phyloP scores from a whole-genome alignment of 176 grass and related monocot species.

The Ananas comosus region DNA sequence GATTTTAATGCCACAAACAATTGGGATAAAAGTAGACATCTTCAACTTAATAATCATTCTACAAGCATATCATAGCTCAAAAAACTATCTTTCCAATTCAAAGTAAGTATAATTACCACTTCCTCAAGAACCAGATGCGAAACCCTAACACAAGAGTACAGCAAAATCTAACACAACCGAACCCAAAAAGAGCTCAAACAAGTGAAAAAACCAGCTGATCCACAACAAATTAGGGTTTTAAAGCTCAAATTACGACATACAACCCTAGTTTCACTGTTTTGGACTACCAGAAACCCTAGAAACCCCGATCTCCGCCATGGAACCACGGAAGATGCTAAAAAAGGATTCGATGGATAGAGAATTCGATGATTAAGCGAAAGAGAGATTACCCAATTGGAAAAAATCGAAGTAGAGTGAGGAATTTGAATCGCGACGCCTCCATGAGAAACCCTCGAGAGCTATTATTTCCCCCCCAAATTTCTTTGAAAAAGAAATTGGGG shows the following conservation, averaged over 20 bases:
- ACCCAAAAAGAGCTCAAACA: not conserved
- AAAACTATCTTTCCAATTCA: not conserved
- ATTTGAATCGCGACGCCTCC: not conserved
- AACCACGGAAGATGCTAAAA: not conserved
- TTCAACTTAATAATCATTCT: not conserved
- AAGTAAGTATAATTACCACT: not conserved
- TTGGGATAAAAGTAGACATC: no score
- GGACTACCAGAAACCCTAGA: not conserved
- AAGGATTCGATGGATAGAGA: not conserved
- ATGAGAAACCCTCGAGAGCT: constrained; percentile 4
- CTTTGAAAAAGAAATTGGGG: not conserved
- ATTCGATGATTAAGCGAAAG: not conserved
- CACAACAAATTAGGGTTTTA: not conserved
- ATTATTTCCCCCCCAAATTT: constrained; percentile 10
- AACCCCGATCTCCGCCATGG: constrained; percentile 1
- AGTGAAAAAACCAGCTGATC: not conserved
- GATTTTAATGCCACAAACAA: no score
- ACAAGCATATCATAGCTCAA: constrained; percentile 3
- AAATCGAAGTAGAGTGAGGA: constrained; percentile 2
- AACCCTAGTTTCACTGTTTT: not conserved
- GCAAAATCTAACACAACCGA: no score
- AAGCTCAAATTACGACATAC: not conserved
- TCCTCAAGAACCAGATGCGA: not conserved
- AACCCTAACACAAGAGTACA: not conserved
- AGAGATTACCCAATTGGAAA: constrained; percentile 15